Percentiles rank a stretch among this genome's conserved stretches.
phyloP scores from a whole-genome alignment of 768 basidiomycete genomes.

The Ramaria sp. region DNA sequence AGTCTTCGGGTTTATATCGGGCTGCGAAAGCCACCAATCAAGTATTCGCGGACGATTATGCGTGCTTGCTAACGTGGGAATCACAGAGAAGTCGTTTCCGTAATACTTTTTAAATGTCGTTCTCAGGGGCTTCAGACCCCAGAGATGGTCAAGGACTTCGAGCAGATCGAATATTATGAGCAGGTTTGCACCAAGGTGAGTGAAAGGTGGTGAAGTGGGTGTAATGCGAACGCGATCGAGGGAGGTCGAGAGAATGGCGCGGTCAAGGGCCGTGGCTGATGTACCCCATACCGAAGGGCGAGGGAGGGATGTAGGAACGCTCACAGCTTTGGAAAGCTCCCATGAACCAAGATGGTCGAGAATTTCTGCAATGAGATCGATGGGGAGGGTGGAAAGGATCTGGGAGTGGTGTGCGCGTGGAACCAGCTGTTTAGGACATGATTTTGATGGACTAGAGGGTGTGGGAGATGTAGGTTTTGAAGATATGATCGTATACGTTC shows the following conservation, averaged over 20 bases:
- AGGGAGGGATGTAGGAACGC: constrained; percentile 57
- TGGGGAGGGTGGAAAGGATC: constrained; percentile 48
- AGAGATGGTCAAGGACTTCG: constrained; percentile 61
- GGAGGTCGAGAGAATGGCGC: constrained; percentile 58
- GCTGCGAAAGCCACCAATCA: constrained; percentile 70
- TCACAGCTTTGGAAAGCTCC: constrained; percentile 72
- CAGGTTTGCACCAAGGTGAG: constrained; percentile 54
- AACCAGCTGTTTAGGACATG: constrained; percentile 1
- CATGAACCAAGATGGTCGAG: constrained; percentile 74
- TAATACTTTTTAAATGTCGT: constrained; percentile 55
- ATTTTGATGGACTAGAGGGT: constrained; percentile 15
- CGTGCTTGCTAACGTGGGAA: constrained; percentile 69
- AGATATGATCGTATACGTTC: constrained; percentile 41
- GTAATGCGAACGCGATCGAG: constrained; percentile 50
- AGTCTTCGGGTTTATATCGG: constrained; percentile 40
- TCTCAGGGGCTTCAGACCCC: constrained; percentile 26
- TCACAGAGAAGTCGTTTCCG: constrained; percentile 40
- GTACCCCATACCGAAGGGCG: constrained; percentile 57
- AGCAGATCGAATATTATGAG: constrained; percentile 69
- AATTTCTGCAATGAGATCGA: constrained; percentile 69
- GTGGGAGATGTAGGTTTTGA: constrained; percentile 9
- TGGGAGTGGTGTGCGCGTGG: background rate
- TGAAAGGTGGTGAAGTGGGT: constrained; percentile 47
- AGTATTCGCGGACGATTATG: constrained; percentile 65
- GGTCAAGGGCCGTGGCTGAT: constrained; percentile 57